These are phyloP conservation scores for Salvia hispanica DNA, from an alignment of 257 asterid species.

Conservation along the genomic window DNA sequence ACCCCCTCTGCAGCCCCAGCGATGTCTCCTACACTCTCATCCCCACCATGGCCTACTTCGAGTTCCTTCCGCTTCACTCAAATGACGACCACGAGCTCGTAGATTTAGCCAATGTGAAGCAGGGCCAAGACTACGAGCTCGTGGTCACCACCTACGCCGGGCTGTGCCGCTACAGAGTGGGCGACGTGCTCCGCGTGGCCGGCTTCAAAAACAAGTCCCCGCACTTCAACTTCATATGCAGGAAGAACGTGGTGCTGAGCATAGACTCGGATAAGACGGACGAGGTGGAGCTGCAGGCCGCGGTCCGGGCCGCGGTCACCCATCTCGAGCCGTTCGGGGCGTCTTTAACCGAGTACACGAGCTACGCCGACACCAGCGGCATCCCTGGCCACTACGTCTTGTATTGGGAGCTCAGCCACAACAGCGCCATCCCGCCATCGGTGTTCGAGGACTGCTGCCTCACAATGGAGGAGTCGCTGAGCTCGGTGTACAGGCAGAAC, in stretches of 20 bases:
- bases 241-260: constrained; percentile 85
- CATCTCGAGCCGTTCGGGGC: constrained; percentile 74
- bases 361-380: constrained; percentile 68
- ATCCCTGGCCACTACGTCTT: constrained; percentile 86
- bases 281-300: constrained; percentile 88
- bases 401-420: constrained; percentile 70
- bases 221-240: constrained; percentile 83
- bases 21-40: constrained; percentile 84
- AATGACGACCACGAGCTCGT: constrained; percentile 54
- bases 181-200: constrained; percentile 83
- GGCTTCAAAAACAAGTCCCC: constrained; percentile 96
- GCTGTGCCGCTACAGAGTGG: constrained; percentile 82
- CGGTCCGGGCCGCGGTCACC: constrained; percentile 62
- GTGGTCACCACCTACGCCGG: constrained; percentile 98
- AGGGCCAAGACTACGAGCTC: constrained; percentile 84
- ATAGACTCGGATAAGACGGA: constrained; percentile 88
- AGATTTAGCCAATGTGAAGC: constrained; percentile 70
- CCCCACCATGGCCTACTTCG: constrained; percentile 82
- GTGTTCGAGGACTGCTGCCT: constrained; percentile 86
- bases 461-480: constrained; percentile 76
- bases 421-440: constrained; percentile 71
- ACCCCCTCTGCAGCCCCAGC: constrained; percentile 78
- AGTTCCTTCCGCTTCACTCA: constrained; percentile 68
- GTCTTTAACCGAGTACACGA: constrained; percentile 65
- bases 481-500: constrained; percentile 79